Base-by-base conservation (phyloP, 2,329 filamentous ascomycete species). In the Botrytis medusae region DNA sequence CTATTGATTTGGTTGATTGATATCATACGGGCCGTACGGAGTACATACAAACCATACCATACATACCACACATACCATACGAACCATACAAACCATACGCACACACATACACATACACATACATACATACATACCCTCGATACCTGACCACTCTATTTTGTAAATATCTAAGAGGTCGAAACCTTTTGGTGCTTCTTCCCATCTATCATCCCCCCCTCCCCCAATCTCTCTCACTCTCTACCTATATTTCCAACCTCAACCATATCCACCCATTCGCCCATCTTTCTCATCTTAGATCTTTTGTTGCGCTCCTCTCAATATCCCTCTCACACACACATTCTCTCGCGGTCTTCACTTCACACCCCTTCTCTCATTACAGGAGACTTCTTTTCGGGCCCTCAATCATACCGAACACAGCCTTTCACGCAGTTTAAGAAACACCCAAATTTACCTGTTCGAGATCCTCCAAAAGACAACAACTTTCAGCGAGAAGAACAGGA, bases 161-260 rank as follows among this genome's bases (percentile, higher is more conserved):
- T 63, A 7, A 34, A 64, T 64, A 64, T 64, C 40, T 25, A 65
- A 65, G 29, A 65, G 62, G 62, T 48, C 22, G 18, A 48, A 65
- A 46, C 9, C 51, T 57, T 9, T 65, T 8, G 5, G 32, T 44
- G 42, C 48, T 46, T 34, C 20, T 48, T n/a, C 29, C 25, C 48
- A 54, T n/a, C n/a, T 14, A 14, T 34, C 42, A 10, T 10, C 12
- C 29, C 16, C 16, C 10, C 44, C 22, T 12, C 18, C 44, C 29
- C 12, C 44, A 14, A 20, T 51, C 32, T n/a, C 42, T 29, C 29
- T 65, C 29, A 12, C 29, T 18, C 20, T 54, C 48, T 16, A 54
- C 48, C 48, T 37, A 16, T 12, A 42, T 32, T 42, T 62, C 20
- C 44, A 18, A 54, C 32, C 34, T 42, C 37, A n/a, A 59, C 22